Evolutionary conservation across 1,284 basidiomycete genomes (phyloP).

Genomic region (Chalciporus sp.): DNA sequence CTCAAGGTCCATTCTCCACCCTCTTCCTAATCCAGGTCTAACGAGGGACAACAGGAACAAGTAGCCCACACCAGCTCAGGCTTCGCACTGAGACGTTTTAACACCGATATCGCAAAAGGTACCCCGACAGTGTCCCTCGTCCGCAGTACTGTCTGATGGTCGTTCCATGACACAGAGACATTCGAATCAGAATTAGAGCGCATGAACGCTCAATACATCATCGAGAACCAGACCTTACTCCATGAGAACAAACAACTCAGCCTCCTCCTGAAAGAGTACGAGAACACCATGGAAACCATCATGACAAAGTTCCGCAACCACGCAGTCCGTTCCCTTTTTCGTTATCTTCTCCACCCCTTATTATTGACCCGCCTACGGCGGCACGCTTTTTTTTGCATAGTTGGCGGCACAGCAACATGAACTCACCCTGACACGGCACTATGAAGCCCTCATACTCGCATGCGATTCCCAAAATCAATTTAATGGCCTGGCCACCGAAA

Average conservation of each 20-base stretch:
- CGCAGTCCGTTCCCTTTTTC: slow-evolving; percentile 61
- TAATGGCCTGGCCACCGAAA: slow-evolving; percentile 59
- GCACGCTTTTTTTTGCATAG: slow-evolving; percentile 28
- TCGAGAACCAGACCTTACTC: slow-evolving; percentile 90
- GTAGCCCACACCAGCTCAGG: slow-evolving; percentile 79
- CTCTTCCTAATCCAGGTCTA: slow-evolving; percentile 3
- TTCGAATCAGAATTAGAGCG: slow-evolving; percentile 94
- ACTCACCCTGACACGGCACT: slow-evolving; percentile 86
- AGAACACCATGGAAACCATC: slow-evolving; percentile 91
- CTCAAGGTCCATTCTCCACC: slow-evolving; percentile 66
- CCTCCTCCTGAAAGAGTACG: slow-evolving; percentile 89
- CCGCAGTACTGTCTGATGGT: slow-evolving; percentile 9
- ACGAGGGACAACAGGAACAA: slow-evolving; percentile 58
- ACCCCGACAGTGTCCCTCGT: slow-evolving; percentile 19
- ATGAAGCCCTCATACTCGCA: slow-evolving; percentile 81
- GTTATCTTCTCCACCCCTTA: background rate
- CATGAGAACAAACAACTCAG: slow-evolving; percentile 96
- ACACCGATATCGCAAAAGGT: slow-evolving; percentile 92
- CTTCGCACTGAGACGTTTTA: slow-evolving; percentile 85
- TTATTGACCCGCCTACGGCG: slow-evolving; percentile 7
- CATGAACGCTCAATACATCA: slow-evolving; percentile 85
- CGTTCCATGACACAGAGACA: slow-evolving; percentile 57
- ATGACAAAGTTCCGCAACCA: slow-evolving; percentile 96
- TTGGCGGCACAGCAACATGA: slow-evolving; percentile 93
- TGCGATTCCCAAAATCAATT: slow-evolving; percentile 68